Conservation (phyloP, 441 rosid species). For the Macaranga tanarius region DNA sequence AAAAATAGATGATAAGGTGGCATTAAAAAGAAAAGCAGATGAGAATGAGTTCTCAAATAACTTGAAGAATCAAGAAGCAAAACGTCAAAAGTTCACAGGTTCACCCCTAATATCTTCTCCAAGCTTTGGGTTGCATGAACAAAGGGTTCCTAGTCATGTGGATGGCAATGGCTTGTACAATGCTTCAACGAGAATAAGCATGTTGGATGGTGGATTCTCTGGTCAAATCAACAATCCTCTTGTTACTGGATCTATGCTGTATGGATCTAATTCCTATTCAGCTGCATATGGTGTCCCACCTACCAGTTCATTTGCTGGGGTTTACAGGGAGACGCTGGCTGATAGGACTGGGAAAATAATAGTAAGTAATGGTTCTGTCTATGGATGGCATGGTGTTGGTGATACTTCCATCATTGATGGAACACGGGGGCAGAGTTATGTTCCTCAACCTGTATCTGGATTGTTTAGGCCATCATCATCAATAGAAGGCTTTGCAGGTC, state of each 20-base stretch:
- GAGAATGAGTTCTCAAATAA: conserved; percentile 33
- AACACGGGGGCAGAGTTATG: conserved; percentile 29
- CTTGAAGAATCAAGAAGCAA: conserved; percentile 42
- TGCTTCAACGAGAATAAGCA: conserved; percentile 24
- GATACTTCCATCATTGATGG: conserved; percentile 23
- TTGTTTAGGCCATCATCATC: conserved; percentile 39
- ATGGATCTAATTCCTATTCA: conserved; percentile 31
- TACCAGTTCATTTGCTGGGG: conserved; percentile 38
- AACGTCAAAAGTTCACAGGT: conserved; percentile 46
- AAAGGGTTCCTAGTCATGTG: conserved; percentile 29
- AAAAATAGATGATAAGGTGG: conserved; percentile 35
- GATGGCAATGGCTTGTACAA: conserved; percentile 31
- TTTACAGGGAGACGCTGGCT: conserved; percentile 28
- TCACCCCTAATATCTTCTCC: conserved; percentile 39
- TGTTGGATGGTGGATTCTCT: conserved; percentile 38
- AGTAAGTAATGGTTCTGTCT: conserved; percentile 19
- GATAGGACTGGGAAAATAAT: conserved; percentile 29
- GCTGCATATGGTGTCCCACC: conserved; percentile 21
- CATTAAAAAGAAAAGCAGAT: conserved; percentile 45
- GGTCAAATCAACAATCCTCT: conserved; percentile 43
- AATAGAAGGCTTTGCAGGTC: conserved; percentile 46
- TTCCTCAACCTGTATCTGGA: conserved; percentile 39
- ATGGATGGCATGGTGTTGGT: conserved; percentile 32
- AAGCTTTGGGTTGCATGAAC: conserved; percentile 40
- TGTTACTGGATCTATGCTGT: conserved; percentile 35